A percentile compares a stretch with the other conserved stretches of the same genome.
Conservation (phyloP, 176 grass and related monocot genomes). For the Aechmea fasciata region DNA sequence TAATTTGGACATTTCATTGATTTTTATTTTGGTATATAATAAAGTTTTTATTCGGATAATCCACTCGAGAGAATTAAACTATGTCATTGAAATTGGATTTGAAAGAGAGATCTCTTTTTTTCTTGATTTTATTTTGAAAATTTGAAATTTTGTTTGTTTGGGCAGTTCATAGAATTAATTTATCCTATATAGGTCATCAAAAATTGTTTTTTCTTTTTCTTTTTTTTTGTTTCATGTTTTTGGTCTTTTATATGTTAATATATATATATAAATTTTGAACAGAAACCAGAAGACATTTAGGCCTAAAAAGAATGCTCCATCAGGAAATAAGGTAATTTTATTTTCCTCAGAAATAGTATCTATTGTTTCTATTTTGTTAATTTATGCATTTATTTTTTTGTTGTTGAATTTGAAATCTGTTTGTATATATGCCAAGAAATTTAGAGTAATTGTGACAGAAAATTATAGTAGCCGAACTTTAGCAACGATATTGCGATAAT, state of each 20-base stretch:
- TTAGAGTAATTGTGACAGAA: not conserved
- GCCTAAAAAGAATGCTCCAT: conserved; percentile 68
- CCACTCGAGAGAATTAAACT: too few relatives aligned
- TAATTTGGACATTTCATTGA: too few relatives aligned
- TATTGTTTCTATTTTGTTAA: not conserved
- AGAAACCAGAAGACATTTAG: conserved; percentile 93
- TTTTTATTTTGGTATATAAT: too few relatives aligned
- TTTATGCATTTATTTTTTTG: not conserved
- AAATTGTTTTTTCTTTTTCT: too few relatives aligned
- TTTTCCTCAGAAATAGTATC: not conserved
- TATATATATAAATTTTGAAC: not conserved
- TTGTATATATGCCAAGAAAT: not conserved
- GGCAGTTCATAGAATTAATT: too few relatives aligned
- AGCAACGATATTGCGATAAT: not conserved
- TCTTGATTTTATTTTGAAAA: too few relatives aligned
- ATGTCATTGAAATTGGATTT: too few relatives aligned
- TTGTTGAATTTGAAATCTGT: not conserved
- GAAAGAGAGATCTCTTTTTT: too few relatives aligned
- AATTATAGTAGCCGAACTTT: not conserved
- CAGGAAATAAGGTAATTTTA: conserved; percentile 55
- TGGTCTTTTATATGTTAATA: not conserved
- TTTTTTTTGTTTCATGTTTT: not conserved
- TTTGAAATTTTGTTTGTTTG: too few relatives aligned
- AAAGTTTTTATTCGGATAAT: too few relatives aligned
- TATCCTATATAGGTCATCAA: not conserved